These are phyloP conservation scores for Dioscorea zingiberensis DNA, from an alignment of 106 monocot genomes.

Conservation along the genomic window DNA sequence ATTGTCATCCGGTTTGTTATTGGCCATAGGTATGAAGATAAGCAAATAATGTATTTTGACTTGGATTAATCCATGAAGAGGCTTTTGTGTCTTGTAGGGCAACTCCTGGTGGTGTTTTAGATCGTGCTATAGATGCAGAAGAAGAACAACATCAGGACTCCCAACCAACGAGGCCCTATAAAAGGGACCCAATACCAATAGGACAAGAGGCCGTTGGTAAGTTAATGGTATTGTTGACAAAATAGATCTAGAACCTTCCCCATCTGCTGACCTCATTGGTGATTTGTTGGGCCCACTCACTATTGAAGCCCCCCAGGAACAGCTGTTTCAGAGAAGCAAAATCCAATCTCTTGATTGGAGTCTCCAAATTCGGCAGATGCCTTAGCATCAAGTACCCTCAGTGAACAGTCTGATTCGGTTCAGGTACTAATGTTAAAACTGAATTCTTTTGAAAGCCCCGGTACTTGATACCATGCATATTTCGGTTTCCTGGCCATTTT, in stretches of 20 bases:
- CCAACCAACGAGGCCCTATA: background rate
- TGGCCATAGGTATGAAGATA: conserved; percentile 41
- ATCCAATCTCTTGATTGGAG: conserved; percentile 26
- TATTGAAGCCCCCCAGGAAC: conserved; percentile 67
- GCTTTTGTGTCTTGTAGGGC: conserved; percentile 23
- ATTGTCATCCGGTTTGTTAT: conserved; percentile 71
- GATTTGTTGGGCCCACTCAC: conserved; percentile 87
- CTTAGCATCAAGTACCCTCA: conserved; percentile 65
- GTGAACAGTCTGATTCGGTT: conserved; percentile 64
- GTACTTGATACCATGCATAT: background rate
- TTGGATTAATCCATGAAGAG: background rate
- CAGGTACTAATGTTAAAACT: conserved; percentile 43
- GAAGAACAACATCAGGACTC: conserved; percentile 55
- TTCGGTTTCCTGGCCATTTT: too few species aligned
- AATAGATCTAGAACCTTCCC: conserved; percentile 36
- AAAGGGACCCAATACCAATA: too few species aligned
- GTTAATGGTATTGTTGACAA: conserved; percentile 55
- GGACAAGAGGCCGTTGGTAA: too few species aligned
- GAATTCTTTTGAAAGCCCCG: background rate
- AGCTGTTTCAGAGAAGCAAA: conserved; percentile 31
- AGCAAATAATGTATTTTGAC: background rate
- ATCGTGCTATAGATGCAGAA: conserved; percentile 50
- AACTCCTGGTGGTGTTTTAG: conserved; percentile 39
- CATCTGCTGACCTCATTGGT: conserved; percentile 72
- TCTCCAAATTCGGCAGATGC: conserved; percentile 36